Percentiles rank a stretch among this genome's conserved stretches.
Conservation (phyloP, 148 eudicot species). For the Amaranthus palmeri region DNA sequence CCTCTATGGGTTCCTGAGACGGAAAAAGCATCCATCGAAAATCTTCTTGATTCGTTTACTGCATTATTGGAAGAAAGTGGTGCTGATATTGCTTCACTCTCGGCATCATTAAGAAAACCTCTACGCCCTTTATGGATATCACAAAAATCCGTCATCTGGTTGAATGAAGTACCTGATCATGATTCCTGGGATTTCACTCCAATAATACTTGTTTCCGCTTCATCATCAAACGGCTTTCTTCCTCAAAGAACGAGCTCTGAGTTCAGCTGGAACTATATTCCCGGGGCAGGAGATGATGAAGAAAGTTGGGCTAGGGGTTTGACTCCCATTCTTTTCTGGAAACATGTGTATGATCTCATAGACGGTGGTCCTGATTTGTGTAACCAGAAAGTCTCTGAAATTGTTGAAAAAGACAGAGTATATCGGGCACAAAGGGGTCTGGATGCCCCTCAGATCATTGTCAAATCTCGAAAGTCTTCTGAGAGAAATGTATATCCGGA, state of each 20-base stretch:
- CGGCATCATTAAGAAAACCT: conserved; percentile 62
- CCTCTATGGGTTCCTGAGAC: conserved; percentile 85
- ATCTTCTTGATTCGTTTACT: conserved; percentile 61
- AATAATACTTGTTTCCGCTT: conserved; percentile 77
- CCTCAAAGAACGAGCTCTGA: conserved; percentile 67
- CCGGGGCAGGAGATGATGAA: conserved; percentile 99
- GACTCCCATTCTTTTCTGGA: conserved; percentile 79
- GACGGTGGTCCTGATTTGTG: conserved; percentile 69
- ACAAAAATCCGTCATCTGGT: conserved; percentile 82
- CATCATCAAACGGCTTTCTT: conserved; percentile 45
- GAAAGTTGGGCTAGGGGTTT: conserved; percentile 97
- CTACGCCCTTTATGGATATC: conserved; percentile 93
- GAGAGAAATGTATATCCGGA: conserved; percentile 27
- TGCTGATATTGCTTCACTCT: conserved; percentile 75
- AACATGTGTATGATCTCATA: conserved; percentile 67
- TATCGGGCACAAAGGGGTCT: conserved; percentile 73
- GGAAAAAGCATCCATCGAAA: conserved; percentile 63
- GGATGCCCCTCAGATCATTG: conserved; percentile 71
- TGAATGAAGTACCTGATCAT: conserved; percentile 89
- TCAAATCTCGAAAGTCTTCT: conserved; percentile 32
- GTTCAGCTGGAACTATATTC: conserved; percentile 89
- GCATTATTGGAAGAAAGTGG: conserved; percentile 68
- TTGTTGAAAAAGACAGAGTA: conserved; percentile 86
- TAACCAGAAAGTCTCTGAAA: conserved; percentile 76
- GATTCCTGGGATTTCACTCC: conserved; percentile 95